Conservation (phyloP, 164 flowering plant species). For the Magnolia officinalis region DNA sequence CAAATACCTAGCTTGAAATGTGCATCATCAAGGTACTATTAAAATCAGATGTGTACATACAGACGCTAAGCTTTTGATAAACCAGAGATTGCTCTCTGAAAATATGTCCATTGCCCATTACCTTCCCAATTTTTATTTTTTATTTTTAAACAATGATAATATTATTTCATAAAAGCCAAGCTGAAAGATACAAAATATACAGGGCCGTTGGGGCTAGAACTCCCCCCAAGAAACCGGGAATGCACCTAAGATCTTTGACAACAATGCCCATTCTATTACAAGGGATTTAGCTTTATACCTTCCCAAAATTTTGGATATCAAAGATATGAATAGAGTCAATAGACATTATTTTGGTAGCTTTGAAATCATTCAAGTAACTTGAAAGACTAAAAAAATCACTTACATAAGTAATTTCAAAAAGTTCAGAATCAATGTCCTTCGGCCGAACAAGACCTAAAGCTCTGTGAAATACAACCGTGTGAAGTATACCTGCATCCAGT, state of each 20-base stretch:
- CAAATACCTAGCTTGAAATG: neutral
- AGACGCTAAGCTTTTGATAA: neutral
- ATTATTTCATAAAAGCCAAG: too few relatives aligned
- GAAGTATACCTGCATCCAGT: constrained; percentile 73
- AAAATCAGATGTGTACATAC: neutral
- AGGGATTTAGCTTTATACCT: too few relatives aligned
- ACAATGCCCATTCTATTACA: too few relatives aligned
- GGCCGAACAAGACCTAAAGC: constrained; percentile 96
- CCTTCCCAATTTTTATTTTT: neutral
- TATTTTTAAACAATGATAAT: too few relatives aligned
- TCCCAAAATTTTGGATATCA: too few relatives aligned
- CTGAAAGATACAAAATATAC: too few relatives aligned
- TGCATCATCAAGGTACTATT: neutral
- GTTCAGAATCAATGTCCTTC: constrained; percentile 83
- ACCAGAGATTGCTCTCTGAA: neutral
- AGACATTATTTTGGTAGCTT: neutral
- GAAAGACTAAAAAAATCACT: constrained; percentile 25
- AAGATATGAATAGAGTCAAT: neutral
- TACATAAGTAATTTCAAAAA: constrained; percentile 95
- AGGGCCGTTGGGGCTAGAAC: too few relatives aligned
- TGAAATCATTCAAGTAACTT: neutral
- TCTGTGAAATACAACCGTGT: constrained; percentile 87
- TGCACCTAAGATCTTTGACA: too few relatives aligned
- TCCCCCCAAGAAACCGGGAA: too few relatives aligned
- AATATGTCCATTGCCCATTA: neutral